phyloP scores from a whole-genome alignment of 2,329 filamentous ascomycete genomes.

The Arthrobotrys iridis region DNA sequence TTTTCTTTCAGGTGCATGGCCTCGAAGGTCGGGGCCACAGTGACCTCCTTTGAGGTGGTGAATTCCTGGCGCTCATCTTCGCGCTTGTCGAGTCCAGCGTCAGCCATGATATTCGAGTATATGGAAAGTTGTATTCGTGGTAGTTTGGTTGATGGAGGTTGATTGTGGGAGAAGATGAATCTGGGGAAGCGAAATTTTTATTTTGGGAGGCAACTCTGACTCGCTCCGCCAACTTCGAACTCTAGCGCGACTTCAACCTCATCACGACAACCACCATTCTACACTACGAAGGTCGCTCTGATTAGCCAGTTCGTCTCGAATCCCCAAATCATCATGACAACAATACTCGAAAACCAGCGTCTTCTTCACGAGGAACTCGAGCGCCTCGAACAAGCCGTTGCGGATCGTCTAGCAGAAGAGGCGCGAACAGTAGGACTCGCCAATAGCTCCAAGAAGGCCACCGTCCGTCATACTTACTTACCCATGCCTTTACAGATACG shows the following conservation, averaged over 20 bases:
- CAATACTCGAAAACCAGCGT: conserved; percentile 89
- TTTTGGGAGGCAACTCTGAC: conserved; percentile 29
- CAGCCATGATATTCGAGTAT: conserved; percentile 75
- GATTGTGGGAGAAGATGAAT: conserved; percentile 16
- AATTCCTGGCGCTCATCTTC: conserved; percentile 98
- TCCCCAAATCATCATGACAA: conserved; percentile 25
- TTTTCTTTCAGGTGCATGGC: conserved; percentile 98
- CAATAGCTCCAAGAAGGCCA: background rate
- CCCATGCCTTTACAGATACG: conserved; percentile 72
- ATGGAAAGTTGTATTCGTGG: conserved; percentile 12
- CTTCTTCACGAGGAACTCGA: conserved; percentile 96
- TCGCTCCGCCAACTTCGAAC: background rate
- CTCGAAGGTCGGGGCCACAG: conserved; percentile 91
- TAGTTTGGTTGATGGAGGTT: background rate
- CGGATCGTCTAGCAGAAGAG: conserved; percentile 87
- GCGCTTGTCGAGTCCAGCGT: conserved; percentile 84
- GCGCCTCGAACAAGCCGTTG: conserved; percentile 90
- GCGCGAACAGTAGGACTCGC: conserved; percentile 75
- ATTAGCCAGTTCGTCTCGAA: background rate
- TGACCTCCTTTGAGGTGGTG: conserved; percentile 96
- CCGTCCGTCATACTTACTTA: conserved; percentile 18
- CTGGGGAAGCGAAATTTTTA: conserved; percentile 54
- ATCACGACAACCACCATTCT: background rate
- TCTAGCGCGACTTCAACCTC: conserved; percentile 9
- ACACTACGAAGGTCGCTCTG: background rate